These are phyloP conservation scores for Capsella rubella DNA, from an alignment of 441 rosid genomes.

Conservation along the genomic window DNA sequence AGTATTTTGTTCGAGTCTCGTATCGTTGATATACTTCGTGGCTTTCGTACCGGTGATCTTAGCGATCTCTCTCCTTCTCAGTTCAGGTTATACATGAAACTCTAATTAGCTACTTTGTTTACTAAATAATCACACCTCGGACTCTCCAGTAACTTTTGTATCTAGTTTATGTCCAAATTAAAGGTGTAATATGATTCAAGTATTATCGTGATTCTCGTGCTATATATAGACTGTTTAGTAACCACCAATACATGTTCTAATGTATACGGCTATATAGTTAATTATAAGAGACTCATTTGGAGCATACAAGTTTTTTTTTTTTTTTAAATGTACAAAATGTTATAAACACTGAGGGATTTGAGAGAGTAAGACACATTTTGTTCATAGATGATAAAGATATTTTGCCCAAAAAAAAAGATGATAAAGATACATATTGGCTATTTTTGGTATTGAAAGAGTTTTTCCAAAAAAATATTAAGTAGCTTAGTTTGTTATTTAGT, in stretches of 20 bases:
- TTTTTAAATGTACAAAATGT: neutral
- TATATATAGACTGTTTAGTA: neutral
- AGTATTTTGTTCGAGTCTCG: constrained; percentile 80
- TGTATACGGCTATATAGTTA: neutral
- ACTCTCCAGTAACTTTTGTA: neutral
- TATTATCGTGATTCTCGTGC: neutral
- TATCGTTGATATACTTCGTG: constrained; percentile 74
- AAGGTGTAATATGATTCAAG: neutral
- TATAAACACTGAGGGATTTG: neutral
- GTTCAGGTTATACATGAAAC: constrained; percentile 56
- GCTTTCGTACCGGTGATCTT: constrained; percentile 72
- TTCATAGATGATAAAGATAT: neutral
- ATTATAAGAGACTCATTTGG: neutral
- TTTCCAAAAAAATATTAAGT: neutral
- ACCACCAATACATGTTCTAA: neutral
- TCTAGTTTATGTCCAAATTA: neutral
- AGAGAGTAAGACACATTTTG: constrained; percentile 10
- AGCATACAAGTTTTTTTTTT: neutral
- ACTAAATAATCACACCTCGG: neutral
- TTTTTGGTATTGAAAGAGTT: neutral
- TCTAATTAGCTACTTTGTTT: neutral
- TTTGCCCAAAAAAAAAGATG: neutral
- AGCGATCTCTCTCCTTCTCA: constrained; percentile 84
- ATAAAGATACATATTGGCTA: neutral
- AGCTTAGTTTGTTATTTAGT: neutral